Evolutionary conservation across 192 early-diverging fungal genomes (phyloP).

Genomic region (Podila horticola): DNA sequence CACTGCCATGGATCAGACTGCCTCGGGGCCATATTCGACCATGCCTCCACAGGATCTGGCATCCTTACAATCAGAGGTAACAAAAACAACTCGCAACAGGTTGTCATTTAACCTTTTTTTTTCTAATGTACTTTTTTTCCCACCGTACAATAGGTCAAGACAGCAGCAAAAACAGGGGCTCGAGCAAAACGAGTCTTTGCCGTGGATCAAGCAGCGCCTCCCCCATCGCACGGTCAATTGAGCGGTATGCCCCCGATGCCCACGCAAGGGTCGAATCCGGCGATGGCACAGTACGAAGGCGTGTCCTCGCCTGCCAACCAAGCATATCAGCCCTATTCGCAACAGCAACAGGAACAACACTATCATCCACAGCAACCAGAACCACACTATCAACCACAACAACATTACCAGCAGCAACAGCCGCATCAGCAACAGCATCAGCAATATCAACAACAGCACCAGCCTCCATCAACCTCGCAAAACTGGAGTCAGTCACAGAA

Average conservation of each 20-base stretch:
- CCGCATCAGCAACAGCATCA: conserved; percentile 26
- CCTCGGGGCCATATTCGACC: conserved; percentile 12
- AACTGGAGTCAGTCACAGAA: conserved; percentile 50
- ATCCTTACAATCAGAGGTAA: conserved; percentile 31
- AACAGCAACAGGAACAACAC: conserved; percentile 11
- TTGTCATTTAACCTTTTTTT: neutral
- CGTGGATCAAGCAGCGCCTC: conserved; percentile 17
- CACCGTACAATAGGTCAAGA: conserved; percentile 14
- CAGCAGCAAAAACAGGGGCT: conserved; percentile 26
- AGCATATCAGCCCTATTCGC: conserved; percentile 29
- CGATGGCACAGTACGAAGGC: conserved; percentile 20
- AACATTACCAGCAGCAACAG: conserved; percentile 40
- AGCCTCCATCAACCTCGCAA: conserved; percentile 9
- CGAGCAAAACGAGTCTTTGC: conserved; percentile 45
- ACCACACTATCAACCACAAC: conserved; percentile 39
- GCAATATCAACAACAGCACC: no score
- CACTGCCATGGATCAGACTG: conserved; percentile 11
- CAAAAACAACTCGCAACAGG: neutral
- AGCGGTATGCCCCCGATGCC: conserved; percentile 23
- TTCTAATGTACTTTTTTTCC: neutral
- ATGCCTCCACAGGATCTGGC: conserved; percentile 23
- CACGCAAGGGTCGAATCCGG: conserved; percentile 18
- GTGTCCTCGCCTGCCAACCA: conserved; percentile 7
- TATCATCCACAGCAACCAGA: conserved; percentile 43
- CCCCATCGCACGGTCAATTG: conserved; percentile 22